phyloP scores from a whole-genome alignment of 169 alveolate species.

The Cryptosporidium viatorum region DNA sequence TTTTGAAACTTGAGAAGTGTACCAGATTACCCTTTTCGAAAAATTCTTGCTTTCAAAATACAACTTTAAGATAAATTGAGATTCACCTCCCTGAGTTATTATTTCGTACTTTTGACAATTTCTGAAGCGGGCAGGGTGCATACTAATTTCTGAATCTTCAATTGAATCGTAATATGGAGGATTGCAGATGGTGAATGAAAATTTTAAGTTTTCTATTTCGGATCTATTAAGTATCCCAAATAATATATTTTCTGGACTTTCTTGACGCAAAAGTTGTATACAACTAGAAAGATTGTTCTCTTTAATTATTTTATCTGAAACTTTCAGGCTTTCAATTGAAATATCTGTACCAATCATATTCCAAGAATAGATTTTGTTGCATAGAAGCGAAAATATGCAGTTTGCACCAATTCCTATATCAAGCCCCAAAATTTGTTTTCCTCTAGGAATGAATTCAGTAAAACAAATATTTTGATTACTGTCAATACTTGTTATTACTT shows the following conservation, averaged over 20 bases:
- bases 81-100: slow-evolving; percentile 79
- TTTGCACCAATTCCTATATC: slow-evolving; percentile 82
- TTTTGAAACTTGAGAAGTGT: slow-evolving; percentile 78
- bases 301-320: slow-evolving; percentile 65
- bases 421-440: slow-evolving; percentile 70
- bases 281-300: slow-evolving; percentile 35
- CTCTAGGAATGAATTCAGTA: slow-evolving; percentile 62
- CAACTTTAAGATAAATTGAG: slow-evolving; percentile 67
- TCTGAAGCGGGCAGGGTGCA: slow-evolving; percentile 68
- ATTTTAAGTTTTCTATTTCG: slow-evolving; percentile 3
- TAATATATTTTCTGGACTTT: slow-evolving; percentile 34
- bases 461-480: neutral
- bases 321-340: slow-evolving; percentile 62
- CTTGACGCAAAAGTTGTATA: slow-evolving; percentile 72
- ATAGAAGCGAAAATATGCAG: slow-evolving; percentile 78
- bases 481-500: neutral
- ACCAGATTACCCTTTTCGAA: slow-evolving; percentile 76
- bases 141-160: slow-evolving; percentile 13
- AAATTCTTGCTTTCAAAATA: slow-evolving; percentile 66
- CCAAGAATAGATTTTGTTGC: slow-evolving; percentile 78
- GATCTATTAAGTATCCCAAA: slow-evolving; percentile 59
- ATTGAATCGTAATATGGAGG: slow-evolving; percentile 77
- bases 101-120: slow-evolving; percentile 72
- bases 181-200: slow-evolving; percentile 77
- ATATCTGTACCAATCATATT: slow-evolving; percentile 79